Conservation (phyloP, 1,139 yeast species). For the Lodderomyces parapsilosis region DNA sequence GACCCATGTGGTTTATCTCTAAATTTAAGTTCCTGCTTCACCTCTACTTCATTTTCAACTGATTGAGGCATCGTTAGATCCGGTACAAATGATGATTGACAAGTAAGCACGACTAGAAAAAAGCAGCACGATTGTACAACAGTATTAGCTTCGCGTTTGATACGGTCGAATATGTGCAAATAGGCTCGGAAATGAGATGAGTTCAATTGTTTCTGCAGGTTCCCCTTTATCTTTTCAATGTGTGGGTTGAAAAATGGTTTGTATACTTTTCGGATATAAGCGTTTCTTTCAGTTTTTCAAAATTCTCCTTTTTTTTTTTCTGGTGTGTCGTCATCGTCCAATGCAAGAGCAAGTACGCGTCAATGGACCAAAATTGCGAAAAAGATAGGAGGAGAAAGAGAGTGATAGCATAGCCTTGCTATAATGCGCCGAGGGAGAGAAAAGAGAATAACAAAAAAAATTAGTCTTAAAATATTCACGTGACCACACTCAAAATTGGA, state of each 20-base stretch:
- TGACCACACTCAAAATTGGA: no score
- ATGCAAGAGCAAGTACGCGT: neutral
- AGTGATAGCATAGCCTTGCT: neutral
- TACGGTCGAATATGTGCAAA: neutral
- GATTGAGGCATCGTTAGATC: conserved; percentile 1
- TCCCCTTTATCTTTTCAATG: neutral
- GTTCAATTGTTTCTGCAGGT: neutral
- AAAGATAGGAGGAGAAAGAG: neutral
- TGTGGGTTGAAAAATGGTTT: neutral
- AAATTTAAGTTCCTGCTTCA: neutral
- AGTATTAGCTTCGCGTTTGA: neutral
- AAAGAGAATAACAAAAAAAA: neutral
- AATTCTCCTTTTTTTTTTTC: neutral
- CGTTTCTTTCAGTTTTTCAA: no score
- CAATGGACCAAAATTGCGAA: neutral
- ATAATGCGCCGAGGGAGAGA: neutral
- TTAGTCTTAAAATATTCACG: neutral
- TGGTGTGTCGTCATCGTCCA: no score
- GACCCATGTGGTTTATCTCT: neutral
- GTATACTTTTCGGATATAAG: neutral
- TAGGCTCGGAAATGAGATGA: neutral
- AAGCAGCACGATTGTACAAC: neutral
- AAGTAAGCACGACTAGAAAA: neutral
- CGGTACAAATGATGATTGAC: neutral
- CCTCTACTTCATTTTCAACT: neutral